Base-by-base conservation (phyloP, 164 flowering plant genomes). In the Paratinospora sagittata region DNA sequence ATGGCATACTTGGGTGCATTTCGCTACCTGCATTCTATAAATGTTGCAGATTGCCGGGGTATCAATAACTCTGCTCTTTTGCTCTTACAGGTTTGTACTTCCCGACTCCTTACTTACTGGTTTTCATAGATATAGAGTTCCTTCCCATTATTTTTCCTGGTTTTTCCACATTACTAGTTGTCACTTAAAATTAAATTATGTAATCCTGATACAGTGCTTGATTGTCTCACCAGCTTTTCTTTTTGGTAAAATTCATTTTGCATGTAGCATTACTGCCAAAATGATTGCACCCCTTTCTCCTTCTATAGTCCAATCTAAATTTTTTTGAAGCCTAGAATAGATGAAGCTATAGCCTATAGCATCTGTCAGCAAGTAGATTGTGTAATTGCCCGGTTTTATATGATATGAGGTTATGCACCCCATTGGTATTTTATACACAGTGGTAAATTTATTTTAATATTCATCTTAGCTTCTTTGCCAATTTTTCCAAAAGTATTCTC, bases 1-100 rank as follows among this genome's bases (percentile, higher is more conserved):
- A 86, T 89, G 87, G 97, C 93, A 10, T 94, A 90, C 72, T 43
- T 92, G 68, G 97, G 97, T 60, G 90, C 86, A 27, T 92, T 90
- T 70, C 79, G 76, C 8, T 74, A 78, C 75, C 81, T 95, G 76
- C 83, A 85, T 12, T 71, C 82, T 1, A 76, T 94, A 55, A 85
- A 84, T 74, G n/a, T 92, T 21, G 82, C 98, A 0, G 90, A 80
- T 65, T 92, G 99, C 76, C 86, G 79, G 36, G 78, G 80, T 71
- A 77, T 95, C 74, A 84, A 72, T 72, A 86, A 77, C 80, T 82
- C 92, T 43, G 86, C 94, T 19, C 77, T 95, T 75, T 92, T 98
- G 37, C 87, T 55, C 72, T 95, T 26, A 36, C 90, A 45, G 97
- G 99, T 92, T 74, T 58, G 47, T 16, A n/a, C 24, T 68, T 70